These are phyloP conservation scores for Tolypocladium album DNA, from an alignment of 2,329 filamentous ascomycete species.

Conservation along the genomic window DNA sequence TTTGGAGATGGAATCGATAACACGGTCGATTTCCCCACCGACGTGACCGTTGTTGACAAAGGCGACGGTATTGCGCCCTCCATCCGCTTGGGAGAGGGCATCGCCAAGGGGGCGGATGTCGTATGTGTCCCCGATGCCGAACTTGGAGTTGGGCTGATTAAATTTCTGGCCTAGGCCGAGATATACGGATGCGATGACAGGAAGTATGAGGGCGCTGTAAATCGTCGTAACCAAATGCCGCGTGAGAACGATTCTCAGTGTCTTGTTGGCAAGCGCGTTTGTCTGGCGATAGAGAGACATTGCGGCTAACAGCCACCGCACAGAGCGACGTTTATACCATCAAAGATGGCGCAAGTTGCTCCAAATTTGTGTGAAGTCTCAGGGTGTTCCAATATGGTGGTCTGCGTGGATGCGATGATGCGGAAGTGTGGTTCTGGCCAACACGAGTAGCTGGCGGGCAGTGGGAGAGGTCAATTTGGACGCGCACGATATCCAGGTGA, in stretches of 20 bases:
- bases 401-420: neutral
- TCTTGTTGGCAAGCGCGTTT: slow-evolving; percentile 45
- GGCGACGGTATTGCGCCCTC: slow-evolving; percentile 58
- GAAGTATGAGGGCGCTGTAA: slow-evolving; percentile 45
- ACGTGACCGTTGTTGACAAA: slow-evolving; percentile 67
- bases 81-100: slow-evolving; percentile 45
- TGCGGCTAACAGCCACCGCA: neutral
- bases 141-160: slow-evolving; percentile 62
- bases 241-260: slow-evolving; percentile 42
- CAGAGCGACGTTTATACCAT: neutral
- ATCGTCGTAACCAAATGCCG: slow-evolving; percentile 40
- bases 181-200: slow-evolving; percentile 43
- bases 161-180: slow-evolving; percentile 63
- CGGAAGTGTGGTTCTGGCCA: neutral
- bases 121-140: slow-evolving; percentile 53
- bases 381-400: no score
- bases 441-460: neutral
- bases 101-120: slow-evolving; percentile 53
- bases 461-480: neutral
- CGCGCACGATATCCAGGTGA: neutral
- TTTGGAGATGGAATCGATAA: slow-evolving; percentile 54
- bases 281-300: slow-evolving; percentile 43
- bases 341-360: neutral
- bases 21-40: slow-evolving; percentile 59
- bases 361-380: neutral